Base-by-base conservation (phyloP, 441 rosid genomes). In the Euphorbia celastroides region DNA sequence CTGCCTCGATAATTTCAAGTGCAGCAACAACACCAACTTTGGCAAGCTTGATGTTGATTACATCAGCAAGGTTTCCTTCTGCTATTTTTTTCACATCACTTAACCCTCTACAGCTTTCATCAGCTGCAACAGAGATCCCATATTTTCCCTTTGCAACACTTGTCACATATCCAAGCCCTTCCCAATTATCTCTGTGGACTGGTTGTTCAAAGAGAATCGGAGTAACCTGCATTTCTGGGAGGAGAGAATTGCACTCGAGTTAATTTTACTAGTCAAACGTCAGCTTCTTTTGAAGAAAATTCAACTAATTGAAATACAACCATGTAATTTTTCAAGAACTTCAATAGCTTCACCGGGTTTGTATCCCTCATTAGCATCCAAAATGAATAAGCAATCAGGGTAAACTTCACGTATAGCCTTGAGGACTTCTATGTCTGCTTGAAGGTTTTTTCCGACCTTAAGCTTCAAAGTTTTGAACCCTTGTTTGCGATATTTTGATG, bases 361-460 rank as follows among this genome's bases (percentile, higher is more conserved):
- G 73, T 90, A 93, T 27, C 97, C 97, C 77, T 89, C 96, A 62
- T 93, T 93, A 67, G 98, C 98, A 75, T 93, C 98, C 81, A 93
- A 73, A 70, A 93, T 88, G 73, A 90, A 88, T 30, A 78, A 85
- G 74, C 93, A 90, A 72, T 81, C 72, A 57, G 95, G 93, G 58
- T 87, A 86, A 34, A 70, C 92, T 11, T 46, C 80, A 25, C 89
- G 88, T 80, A 90, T 89, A 12, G 97, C 98, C 77, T 79, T 89
- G 51, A 91, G 88, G 77, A 86, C 93, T 68, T 93, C 77, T 14
- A 91, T 74, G 75, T 91, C 99, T 23, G 85, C 73, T 66, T 78
- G 68, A 36, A 89, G 82, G 60, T 89, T 80, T 83, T 86, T 90
- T 70, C 99, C 97, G 46, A 90, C 93, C 79, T 91, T 93, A 51